A percentile compares a stretch with the other conserved stretches of the same genome.
phyloP scores from a whole-genome alignment of 306 rosid species.

The Vigna angularis region DNA sequence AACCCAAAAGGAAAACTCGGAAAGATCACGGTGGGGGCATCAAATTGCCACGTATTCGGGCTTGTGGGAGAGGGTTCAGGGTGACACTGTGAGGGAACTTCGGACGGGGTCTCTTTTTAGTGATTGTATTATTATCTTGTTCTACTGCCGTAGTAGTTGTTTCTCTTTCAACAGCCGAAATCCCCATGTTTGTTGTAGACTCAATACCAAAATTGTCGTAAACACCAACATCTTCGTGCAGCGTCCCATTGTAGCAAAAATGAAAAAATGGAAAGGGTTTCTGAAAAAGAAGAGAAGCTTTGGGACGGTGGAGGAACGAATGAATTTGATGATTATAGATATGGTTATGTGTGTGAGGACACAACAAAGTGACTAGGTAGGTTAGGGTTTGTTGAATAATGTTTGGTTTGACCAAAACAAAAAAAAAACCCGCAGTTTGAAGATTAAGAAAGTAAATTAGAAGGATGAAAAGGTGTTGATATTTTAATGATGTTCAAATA shows the following conservation, averaged over 20 bases:
- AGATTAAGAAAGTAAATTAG: slow-evolving; percentile 13
- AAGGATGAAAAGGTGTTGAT: background rate
- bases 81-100: slow-evolving; percentile 12
- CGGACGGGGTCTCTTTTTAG: slow-evolving; percentile 44
- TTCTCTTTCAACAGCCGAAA: slow-evolving; percentile 41
- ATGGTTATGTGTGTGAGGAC: background rate
- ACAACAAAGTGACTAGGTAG: background rate
- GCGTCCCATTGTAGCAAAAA: slow-evolving; percentile 18
- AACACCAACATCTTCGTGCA: slow-evolving; percentile 37
- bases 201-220: slow-evolving; percentile 28
- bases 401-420: slow-evolving; percentile 18
- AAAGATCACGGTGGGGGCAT: slow-evolving; percentile 46
- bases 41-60: background rate
- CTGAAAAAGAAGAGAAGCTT: background rate
- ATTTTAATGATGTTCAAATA: background rate
- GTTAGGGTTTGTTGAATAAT: background rate
- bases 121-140: slow-evolving; percentile 22
- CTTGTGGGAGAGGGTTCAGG: slow-evolving; percentile 15
- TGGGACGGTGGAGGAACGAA: background rate
- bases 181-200: slow-evolving; percentile 30
- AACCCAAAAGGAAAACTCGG: slow-evolving; percentile 71
- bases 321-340: background rate
- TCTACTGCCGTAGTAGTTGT: background rate
- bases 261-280: background rate
- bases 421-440: slow-evolving; percentile 29